Percentiles rank a stretch among this genome's conserved stretches.
phyloP scores from a whole-genome alignment of 2,329 filamentous ascomycete genomes.

The Lecanicillium sp. region DNA sequence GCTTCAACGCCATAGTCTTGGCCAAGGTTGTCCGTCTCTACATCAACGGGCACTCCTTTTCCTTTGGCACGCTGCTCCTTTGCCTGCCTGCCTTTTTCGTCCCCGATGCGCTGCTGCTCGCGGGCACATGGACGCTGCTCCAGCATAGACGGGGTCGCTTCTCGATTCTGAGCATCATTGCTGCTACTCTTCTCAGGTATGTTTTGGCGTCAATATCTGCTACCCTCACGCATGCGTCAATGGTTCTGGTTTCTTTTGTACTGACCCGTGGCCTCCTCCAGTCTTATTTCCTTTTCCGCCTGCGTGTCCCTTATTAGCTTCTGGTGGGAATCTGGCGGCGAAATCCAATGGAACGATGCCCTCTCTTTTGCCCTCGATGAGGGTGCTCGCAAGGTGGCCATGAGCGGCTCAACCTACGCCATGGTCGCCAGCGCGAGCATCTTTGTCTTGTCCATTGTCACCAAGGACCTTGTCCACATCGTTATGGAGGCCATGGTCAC shows the following conservation, averaged over 20 bases:
- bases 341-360: constrained; percentile 24
- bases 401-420: constrained; percentile 19
- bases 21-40: constrained; percentile 21
- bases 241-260: too few relatives aligned
- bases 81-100: constrained; percentile 24
- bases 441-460: constrained; percentile 15
- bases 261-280: constrained; percentile 18
- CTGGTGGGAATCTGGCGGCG: constrained; percentile 21
- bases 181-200: constrained; percentile 13
- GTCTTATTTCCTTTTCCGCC: constrained; percentile 18
- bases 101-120: constrained; percentile 18
- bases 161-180: constrained; percentile 13
- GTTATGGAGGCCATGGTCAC: constrained; percentile 10
- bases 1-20: constrained; percentile 18
- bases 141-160: constrained; percentile 15
- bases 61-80: constrained; percentile 19
- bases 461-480: constrained; percentile 16
- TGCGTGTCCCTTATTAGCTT: constrained; percentile 24
- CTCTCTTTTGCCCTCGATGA: constrained; percentile 19
- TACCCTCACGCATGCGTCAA: too few relatives aligned
- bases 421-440: constrained; percentile 15
- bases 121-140: constrained; percentile 17
- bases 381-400: constrained; percentile 22
- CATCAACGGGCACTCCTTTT: constrained; percentile 18
- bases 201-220: too few relatives aligned